Conservation (phyloP, 1,139 yeast genomes). For the Magnusiomyces fungicola region DNA sequence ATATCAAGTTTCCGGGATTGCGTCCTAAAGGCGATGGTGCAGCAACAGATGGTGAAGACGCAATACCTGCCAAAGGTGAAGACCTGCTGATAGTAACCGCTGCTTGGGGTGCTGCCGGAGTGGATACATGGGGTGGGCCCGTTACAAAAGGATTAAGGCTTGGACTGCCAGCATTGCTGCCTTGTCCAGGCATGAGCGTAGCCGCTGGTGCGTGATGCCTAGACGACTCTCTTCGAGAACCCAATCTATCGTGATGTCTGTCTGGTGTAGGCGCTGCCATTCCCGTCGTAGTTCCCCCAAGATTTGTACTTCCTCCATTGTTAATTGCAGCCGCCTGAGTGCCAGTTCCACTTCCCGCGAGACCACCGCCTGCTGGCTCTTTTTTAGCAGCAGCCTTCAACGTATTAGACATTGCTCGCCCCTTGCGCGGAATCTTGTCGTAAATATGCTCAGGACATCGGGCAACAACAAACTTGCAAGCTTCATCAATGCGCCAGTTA, state of each 20-base stretch:
- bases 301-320: neutral
- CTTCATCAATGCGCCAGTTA: slow-evolving; percentile 87
- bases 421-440: neutral
- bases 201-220: too few species aligned
- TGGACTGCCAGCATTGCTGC: too few species aligned
- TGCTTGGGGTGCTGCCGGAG: too few species aligned
- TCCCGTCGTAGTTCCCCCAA: neutral
- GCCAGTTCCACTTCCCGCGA: neutral
- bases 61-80: neutral
- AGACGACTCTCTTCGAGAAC: too few species aligned
- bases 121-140: too few species aligned
- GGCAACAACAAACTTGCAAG: slow-evolving; percentile 48
- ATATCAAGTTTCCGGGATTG: neutral
- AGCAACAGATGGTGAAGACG: neutral
- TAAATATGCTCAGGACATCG: slow-evolving; percentile 17
- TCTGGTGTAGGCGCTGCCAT: neutral
- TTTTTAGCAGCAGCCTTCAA: neutral
- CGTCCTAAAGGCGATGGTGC: too few species aligned
- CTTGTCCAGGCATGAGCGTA: too few species aligned
- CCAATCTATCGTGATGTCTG: too few species aligned
- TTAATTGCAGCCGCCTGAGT: neutral
- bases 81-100: neutral
- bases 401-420: neutral
- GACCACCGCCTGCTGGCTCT: neutral
- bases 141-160: too few species aligned